A percentile compares a stretch with the other conserved stretches of the same genome.
phyloP scores from a whole-genome alignment of 2,329 filamentous ascomycete genomes.

The Chlorencoelia australis region DNA sequence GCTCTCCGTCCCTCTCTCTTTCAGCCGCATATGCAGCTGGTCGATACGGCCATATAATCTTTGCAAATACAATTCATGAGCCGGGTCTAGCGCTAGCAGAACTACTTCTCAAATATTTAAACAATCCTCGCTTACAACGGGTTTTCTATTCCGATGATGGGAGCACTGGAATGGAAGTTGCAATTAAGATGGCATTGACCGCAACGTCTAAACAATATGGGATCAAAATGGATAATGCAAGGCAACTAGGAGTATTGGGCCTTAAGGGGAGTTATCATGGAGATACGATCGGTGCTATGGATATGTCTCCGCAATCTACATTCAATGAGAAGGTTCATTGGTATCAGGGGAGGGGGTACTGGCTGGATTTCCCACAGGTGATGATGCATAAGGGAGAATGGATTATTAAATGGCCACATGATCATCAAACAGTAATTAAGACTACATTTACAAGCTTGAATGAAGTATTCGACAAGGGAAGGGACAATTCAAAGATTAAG shows the following conservation, averaged over 20 bases:
- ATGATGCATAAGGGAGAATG: slow-evolving; percentile 57
- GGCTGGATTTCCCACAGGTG: slow-evolving; percentile 71
- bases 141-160: slow-evolving; percentile 81
- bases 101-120: slow-evolving; percentile 45
- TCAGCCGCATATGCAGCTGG: slow-evolving; percentile 74
- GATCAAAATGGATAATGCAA: slow-evolving; percentile 25
- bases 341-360: slow-evolving; percentile 70
- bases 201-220: slow-evolving; percentile 57
- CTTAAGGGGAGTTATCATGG: slow-evolving; percentile 77
- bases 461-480: slow-evolving; percentile 50
- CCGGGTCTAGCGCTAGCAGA: slow-evolving; percentile 64
- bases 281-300: slow-evolving; percentile 84
- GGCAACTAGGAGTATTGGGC: slow-evolving; percentile 58
- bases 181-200: slow-evolving; percentile 73
- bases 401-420: slow-evolving; percentile 40
- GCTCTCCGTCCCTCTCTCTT: slow-evolving; percentile 59
- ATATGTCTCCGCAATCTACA: slow-evolving; percentile 65
- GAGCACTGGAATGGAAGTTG: slow-evolving; percentile 75
- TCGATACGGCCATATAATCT: slow-evolving; percentile 83
- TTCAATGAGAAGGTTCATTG: slow-evolving; percentile 81
- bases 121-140: slow-evolving; percentile 55
- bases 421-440: slow-evolving; percentile 11
- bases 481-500: slow-evolving; percentile 36
- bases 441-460: slow-evolving; percentile 32
- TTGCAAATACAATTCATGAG: slow-evolving; percentile 69